Conservation (phyloP, 108 stramenopile species). For the Cyclotella cryptica region DNA sequence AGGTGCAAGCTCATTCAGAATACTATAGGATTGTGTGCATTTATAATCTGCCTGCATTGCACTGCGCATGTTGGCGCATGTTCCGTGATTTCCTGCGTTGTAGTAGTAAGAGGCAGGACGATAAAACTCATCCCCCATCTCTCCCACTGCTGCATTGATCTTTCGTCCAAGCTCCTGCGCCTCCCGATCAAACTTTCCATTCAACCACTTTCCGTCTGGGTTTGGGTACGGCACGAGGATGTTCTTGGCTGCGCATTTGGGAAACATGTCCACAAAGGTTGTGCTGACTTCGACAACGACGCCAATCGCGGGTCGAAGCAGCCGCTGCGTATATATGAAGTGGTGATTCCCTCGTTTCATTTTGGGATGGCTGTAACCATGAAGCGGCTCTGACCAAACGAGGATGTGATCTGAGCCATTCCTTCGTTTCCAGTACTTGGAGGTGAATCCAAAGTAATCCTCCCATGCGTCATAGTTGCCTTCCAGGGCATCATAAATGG, state of each 20-base stretch:
- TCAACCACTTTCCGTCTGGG: slow-evolving; percentile 3
- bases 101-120: slow-evolving; percentile 1
- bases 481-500: slow-evolving; percentile 3
- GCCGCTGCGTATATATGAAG: not conserved
- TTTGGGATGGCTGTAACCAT: not conserved
- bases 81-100: not conserved
- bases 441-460: slow-evolving; percentile 1
- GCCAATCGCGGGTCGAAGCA: not conserved
- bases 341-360: slow-evolving; percentile 6
- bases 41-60: slow-evolving; percentile 7
- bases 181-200: slow-evolving; percentile 1
- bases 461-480: slow-evolving; percentile 1
- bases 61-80: not conserved
- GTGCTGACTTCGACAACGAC: slow-evolving; percentile 6
- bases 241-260: not conserved
- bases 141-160: not conserved
- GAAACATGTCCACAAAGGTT: slow-evolving; percentile 8
- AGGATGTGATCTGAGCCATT: slow-evolving; percentile 5
- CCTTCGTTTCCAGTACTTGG: not conserved
- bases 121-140: not conserved
- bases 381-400: slow-evolving; percentile 4
- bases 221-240: not conserved
- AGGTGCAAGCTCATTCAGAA: not conserved
- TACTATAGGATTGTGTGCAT: not conserved
- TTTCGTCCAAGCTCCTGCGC: not conserved